phyloP scores from a whole-genome alignment of 306 rosid species.

The Hippophae gyantsensis region DNA sequence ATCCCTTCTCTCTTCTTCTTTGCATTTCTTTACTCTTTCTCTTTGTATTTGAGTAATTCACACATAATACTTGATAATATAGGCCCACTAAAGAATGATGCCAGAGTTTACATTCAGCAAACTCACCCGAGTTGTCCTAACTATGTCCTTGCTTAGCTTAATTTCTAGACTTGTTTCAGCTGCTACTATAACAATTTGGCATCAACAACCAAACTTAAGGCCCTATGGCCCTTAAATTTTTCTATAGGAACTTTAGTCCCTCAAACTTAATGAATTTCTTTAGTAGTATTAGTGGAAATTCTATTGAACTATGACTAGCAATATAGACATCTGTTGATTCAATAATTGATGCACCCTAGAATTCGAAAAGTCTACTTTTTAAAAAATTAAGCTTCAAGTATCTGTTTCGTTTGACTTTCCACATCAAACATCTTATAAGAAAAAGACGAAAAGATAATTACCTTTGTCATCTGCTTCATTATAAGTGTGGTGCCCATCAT shows the following conservation, averaged over 20 bases:
- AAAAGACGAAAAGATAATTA: neutral
- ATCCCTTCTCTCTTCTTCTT: too few relatives aligned
- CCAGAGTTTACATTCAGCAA: neutral
- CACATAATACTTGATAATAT: neutral
- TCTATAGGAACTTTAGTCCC: too few relatives aligned
- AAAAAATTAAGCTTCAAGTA: too few relatives aligned
- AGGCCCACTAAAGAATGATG: neutral
- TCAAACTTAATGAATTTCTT: too few relatives aligned
- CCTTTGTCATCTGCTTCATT: conserved; percentile 58
- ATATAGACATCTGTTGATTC: too few relatives aligned
- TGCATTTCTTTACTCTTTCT: too few relatives aligned
- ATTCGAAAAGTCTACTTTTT: too few relatives aligned
- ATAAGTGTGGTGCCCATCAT: conserved; percentile 81
- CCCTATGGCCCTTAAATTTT: neutral
- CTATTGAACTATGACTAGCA: too few relatives aligned
- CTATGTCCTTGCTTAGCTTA: neutral
- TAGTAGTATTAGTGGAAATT: too few relatives aligned
- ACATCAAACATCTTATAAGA: neutral
- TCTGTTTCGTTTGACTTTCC: neutral
- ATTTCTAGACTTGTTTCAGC: neutral
- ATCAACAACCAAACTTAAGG: neutral
- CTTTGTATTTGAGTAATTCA: neutral
- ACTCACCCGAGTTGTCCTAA: neutral
- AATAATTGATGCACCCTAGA: too few relatives aligned
- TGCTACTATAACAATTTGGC: neutral